Base-by-base conservation (phyloP, 768 basidiomycete species). In the Phylloporus rhodoxanthus region DNA sequence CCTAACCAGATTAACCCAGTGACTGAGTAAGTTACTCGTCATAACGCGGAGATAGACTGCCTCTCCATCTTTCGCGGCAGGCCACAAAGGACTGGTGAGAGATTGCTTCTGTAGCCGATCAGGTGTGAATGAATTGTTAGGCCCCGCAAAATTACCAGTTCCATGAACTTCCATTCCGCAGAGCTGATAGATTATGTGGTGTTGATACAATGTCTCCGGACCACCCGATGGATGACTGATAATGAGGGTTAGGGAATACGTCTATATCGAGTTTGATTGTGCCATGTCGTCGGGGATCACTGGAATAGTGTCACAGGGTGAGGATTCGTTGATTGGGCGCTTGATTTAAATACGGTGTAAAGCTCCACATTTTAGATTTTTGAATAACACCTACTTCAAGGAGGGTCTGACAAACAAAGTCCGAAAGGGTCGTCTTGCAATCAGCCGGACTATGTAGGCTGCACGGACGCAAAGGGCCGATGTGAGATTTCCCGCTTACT, bases 121-220 rank as follows among this genome's bases (percentile, higher is more conserved):
- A 52, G 43, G 36, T 43, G 32, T 26, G 28, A 53, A 52, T 48
- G 49, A 59, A n/a, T 32, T 48, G 50, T 50, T 50, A 53, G 54
- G 62, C 8, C 37, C 49, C 51, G 52, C 54, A 53, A 42, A 43
- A 43, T 49, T 30, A 39, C 53, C 43, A 39, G 28, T 34, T 51
- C 14, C 8, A 47, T 58, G 25, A 33, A 33, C 54, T 64, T 62
- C 60, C 60, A 65, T 65, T 57, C 52, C 41, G 40, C 55, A 48
- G 47, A 54, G 15, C 42, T 40, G 43, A 41, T 45, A 36, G 13
- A 29, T 28, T 50, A 42, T 38, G 28, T 44, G 34, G 20, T 37
- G 43, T 30, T 51, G 43, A 37, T 51, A 42, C 40, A 3, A 33
- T 30, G 29, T 39, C 19, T 34, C 46, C 48, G 43, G 21, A 37